Conservation (phyloP, 495 filamentous ascomycete species). For the Penicillium herquei region DNA sequence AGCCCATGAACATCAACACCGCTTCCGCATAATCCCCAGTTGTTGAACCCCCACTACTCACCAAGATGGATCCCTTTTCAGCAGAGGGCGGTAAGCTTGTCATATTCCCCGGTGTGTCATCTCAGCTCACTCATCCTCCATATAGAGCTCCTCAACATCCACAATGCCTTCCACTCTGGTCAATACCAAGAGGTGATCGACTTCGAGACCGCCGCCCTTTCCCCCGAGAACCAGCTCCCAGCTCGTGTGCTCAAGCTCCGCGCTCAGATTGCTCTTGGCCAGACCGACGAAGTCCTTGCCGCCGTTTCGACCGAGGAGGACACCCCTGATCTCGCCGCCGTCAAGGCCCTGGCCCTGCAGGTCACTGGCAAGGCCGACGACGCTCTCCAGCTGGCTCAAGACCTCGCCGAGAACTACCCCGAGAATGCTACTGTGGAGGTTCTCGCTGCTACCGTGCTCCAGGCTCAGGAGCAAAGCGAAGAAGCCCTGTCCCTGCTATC, state of each 20-base stretch:
- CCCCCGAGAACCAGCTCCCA: constrained; percentile 69
- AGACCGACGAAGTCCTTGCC: constrained; percentile 67
- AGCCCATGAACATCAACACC: constrained; percentile 22
- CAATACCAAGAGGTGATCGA: constrained; percentile 81
- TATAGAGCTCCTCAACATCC: constrained; percentile 90
- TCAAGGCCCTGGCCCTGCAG: constrained; percentile 74
- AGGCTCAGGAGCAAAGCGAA: constrained; percentile 72
- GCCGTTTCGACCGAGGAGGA: constrained; percentile 63
- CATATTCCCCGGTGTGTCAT: background rate
- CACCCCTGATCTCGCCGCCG: constrained; percentile 71
- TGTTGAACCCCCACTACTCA: constrained; percentile 21
- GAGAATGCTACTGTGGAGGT: constrained; percentile 84
- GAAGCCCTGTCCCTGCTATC: constrained; percentile 76
- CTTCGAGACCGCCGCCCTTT: constrained; percentile 74
- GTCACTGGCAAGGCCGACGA: constrained; percentile 55
- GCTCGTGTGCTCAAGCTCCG: constrained; percentile 80
- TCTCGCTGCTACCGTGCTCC: constrained; percentile 72
- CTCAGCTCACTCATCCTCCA: constrained; percentile 8
- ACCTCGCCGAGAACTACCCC: constrained; percentile 58
- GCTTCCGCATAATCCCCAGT: constrained; percentile 13
- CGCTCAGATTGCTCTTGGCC: constrained; percentile 75
- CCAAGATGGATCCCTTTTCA: constrained; percentile 87
- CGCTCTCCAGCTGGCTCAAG: constrained; percentile 62
- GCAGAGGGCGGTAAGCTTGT: constrained; percentile 70
- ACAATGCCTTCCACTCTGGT: constrained; percentile 92